Percentiles rank a stretch among this genome's conserved stretches.
phyloP scores from a whole-genome alignment of 257 asterid species.

The Plantago ovata region DNA sequence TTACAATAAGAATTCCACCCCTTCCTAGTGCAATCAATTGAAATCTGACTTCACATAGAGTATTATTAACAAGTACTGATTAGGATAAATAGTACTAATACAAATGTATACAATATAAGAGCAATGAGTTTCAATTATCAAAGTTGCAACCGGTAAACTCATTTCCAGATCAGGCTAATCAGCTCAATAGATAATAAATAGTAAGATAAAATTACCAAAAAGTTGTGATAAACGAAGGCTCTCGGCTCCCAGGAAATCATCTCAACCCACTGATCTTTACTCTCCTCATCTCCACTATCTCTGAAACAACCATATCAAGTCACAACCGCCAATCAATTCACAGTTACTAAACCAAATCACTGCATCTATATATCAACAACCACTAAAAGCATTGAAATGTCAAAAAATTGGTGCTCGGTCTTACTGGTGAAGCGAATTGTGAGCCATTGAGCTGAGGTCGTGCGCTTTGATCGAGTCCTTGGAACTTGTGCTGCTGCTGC shows the following conservation, averaged over 20 bases:
- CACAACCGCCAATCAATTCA: conserved; percentile 9
- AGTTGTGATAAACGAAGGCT: conserved; percentile 75
- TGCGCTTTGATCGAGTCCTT: conserved; percentile 47
- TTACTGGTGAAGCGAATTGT: conserved; percentile 49
- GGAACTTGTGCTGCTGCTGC: conserved; percentile 20
- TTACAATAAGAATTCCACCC: no score
- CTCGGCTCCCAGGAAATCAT: conserved; percentile 95
- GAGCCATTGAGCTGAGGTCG: conserved; percentile 73
- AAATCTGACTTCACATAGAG: no score
- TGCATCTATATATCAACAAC: not conserved
- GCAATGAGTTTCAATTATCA: no score
- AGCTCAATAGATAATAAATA: not conserved
- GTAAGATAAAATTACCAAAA: conserved; percentile 49
- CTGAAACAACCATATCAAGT: conserved; percentile 22
- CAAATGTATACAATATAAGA: no score
- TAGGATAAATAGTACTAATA: no score
- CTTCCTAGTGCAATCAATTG: no score
- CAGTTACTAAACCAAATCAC: not conserved
- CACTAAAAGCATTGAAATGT: not conserved
- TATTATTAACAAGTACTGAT: no score
- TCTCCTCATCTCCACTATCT: conserved; percentile 48
- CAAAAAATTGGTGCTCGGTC: conserved; percentile 13
- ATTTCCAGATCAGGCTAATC: not conserved
- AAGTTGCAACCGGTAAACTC: no score
- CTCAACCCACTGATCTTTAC: conserved; percentile 88